These are phyloP conservation scores for Clarkia xantiana DNA, from an alignment of 345 rosid genomes.

Conservation along the genomic window DNA sequence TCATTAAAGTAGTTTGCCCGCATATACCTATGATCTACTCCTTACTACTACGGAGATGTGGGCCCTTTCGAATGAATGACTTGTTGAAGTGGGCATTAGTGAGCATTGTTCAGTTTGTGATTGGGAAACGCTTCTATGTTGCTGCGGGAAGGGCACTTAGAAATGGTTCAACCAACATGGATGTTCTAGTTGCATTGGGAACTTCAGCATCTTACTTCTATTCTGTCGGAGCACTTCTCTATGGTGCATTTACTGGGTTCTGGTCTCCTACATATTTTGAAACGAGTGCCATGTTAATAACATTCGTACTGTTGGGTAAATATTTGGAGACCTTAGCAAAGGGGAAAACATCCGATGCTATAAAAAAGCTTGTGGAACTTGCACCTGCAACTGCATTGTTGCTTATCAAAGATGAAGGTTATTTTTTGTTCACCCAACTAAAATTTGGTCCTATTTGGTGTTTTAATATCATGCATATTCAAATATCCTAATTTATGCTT, in stretches of 20 bases:
- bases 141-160: constrained; percentile 98
- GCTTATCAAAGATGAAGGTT: constrained; percentile 72
- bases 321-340: constrained; percentile 95
- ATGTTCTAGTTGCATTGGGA: constrained; percentile 91
- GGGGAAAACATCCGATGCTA: constrained; percentile 98
- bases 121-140: constrained; percentile 90
- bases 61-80: constrained; percentile 89
- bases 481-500: not conserved
- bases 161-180: constrained; percentile 98
- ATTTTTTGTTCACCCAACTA: not conserved
- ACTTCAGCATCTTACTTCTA: constrained; percentile 93
- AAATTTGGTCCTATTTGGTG: not conserved
- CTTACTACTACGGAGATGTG: constrained; percentile 75
- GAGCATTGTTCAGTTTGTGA: constrained; percentile 80
- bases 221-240: constrained; percentile 85
- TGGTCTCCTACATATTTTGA: constrained; percentile 98
- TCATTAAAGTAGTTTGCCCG: constrained; percentile 86
- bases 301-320: constrained; percentile 91
- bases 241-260: constrained; percentile 87
- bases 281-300: constrained; percentile 95
- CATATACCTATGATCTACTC: constrained; percentile 62
- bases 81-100: constrained; percentile 97
- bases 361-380: constrained; percentile 91
- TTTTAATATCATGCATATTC: too few species aligned
- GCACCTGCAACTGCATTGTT: constrained; percentile 89